Evolutionary conservation across 139 green algal genomes (phyloP), one percentile per base, ranked within the genome.

Genomic region (Ostreobium quekettii): DNA sequence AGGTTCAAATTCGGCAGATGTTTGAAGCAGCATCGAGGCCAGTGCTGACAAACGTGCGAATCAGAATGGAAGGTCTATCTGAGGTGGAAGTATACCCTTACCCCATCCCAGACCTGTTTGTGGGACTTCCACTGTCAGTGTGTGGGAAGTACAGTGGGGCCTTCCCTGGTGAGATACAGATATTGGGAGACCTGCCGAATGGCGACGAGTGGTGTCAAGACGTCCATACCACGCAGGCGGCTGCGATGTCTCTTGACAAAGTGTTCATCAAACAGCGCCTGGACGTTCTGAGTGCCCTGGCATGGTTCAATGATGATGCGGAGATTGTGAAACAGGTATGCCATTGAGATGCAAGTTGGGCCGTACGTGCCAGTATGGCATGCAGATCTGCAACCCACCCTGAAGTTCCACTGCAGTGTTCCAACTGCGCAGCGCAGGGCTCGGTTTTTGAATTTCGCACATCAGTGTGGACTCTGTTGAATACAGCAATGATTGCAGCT

Each of bases 261-360:
- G 37, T 87, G 1, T 87, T 87, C 63, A 63, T 80, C 7, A 86
- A 84, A 74, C 65, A 70, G 59, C 76, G 71, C 30, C 68, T 87
- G 64, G 82, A 87, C 71, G 58, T 80, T n/a, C 56, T 85, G 47
- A 79, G 66, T 0, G 74, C 73, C 3, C n/a, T 73, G 29, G 76
- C 74, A 4, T 83, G 77, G 77, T 57, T 82, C 46, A 28, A 30
- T 32, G 63, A 63, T 47, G 61, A n/a, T n/a, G n/a, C n/a, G n/a
- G n/a, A n/a, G n/a, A n/a, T n/a, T n/a, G n/a, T n/a, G n/a, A n/a
- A n/a, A n/a, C n/a, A n/a, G n/a, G n/a, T n/a, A n/a, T n/a, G n/a
- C n/a, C n/a, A n/a, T n/a, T n/a, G n/a, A n/a, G n/a, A n/a, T n/a
- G n/a, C n/a, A n/a, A n/a, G n/a, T n/a, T n/a, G n/a, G n/a, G n/a